Evolutionary conservation across 768 basidiomycete genomes (phyloP), one percentile per base, ranked within the genome.

Genomic region (Tulasnella sp.): DNA sequence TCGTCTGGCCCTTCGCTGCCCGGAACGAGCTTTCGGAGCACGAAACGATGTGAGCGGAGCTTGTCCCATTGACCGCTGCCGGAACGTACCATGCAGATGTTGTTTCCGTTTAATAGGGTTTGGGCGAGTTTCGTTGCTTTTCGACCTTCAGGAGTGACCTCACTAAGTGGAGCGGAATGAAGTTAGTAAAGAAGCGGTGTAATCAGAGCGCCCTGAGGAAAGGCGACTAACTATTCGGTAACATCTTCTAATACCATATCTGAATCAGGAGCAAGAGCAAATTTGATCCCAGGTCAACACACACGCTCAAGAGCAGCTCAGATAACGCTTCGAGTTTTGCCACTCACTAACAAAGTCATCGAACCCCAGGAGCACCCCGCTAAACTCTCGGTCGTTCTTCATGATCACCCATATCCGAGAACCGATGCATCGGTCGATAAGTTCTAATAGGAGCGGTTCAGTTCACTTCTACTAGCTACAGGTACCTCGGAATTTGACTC

Each of bases 321-420:
- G 64, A 67, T 26, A n/a, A n/a, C n/a, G n/a, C n/a, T n/a, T n/a
- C n/a, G n/a, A n/a, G n/a, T n/a, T n/a, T n/a, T n/a, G n/a, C 3
- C 19, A 95, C 96, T 86, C 80, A 98, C 96, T 99, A 80, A 99
- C 96, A 80, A 96, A 99, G 81, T 99, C 96, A 79, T 99, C 96
- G 77, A 99, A 99, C 1, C 96, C 96, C 39, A 96, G 85, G 47
- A 99, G 84, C 2, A 89, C 97, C 12, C 96, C 96, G 29, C 91
- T 92, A 81, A 98, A 99, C 82, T 99, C 96, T 62, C 94, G 90
- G 74, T 99, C 95, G 76, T 86, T 89, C 83, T 98, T 98, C 94
- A 97, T 98, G 79, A 98, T 88, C 77, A 98, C 96, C 93, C 94
- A 97, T 78, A 98, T 95, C 65, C 88, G 87, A 4, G 63, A 65